Evolutionary conservation across 2,329 filamentous ascomycete species (phyloP).

Genomic region (Penicillium sp.): DNA sequence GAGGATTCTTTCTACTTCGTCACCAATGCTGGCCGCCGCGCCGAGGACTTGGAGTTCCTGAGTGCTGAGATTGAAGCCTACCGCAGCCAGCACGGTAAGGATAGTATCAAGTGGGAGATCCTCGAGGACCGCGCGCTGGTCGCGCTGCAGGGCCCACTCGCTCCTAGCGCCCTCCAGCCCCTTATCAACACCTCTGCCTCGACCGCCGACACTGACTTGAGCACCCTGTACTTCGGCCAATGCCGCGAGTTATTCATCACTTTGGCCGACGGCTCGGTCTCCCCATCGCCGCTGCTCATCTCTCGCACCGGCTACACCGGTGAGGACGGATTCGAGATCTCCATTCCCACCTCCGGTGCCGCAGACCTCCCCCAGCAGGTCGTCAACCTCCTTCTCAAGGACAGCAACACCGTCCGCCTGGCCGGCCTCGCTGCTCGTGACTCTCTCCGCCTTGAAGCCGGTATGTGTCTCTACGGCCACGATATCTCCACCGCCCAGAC

Average conservation of each 20-base stretch:
- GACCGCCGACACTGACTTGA: conserved; percentile 56
- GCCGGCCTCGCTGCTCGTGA: conserved; percentile 90
- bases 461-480: conserved; percentile 99
- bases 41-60: conserved; percentile 83
- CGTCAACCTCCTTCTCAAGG: conserved; percentile 68
- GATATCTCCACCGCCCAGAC: conserved; percentile 81
- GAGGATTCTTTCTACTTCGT: conserved; percentile 84
- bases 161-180: conserved; percentile 67
- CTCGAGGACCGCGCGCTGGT: conserved; percentile 75
- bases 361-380: conserved; percentile 50
- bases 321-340: conserved; percentile 97
- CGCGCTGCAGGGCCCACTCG: conserved; percentile 84
- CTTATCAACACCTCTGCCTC: conserved; percentile 57
- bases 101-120: conserved; percentile 67
- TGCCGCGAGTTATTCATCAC: conserved; percentile 67
- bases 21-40: conserved; percentile 88
- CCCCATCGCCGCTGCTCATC: conserved; percentile 65
- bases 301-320: conserved; percentile 94
- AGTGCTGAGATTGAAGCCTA: conserved; percentile 66
- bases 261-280: conserved; percentile 56
- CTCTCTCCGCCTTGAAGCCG: conserved; percentile 88
- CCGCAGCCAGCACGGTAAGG: conserved; percentile 54
- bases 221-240: conserved; percentile 78
- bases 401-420: conserved; percentile 69
- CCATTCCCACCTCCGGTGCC: conserved; percentile 69